Base-by-base conservation (phyloP, 306 rosid species). In the Purshia tridentata region DNA sequence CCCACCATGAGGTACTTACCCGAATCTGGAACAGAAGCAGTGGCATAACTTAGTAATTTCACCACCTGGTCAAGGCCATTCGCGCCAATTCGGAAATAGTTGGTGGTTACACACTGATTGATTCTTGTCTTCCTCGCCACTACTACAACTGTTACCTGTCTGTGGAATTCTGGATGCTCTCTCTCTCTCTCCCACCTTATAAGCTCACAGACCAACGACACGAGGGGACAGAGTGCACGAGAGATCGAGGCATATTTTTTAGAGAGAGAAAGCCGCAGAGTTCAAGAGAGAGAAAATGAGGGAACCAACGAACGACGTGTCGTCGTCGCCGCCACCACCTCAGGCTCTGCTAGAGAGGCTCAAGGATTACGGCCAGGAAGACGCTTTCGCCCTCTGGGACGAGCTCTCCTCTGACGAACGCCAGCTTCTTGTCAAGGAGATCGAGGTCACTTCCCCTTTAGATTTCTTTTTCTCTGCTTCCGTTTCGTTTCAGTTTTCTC, bases 281-380 rank as follows among this genome's bases (percentile, higher is more conserved):
- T 55, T 55, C 39, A 41, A 4, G 65, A 70, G 65, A 70, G 75
- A 71, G 67, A 71, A 57, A 57, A 72, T 72, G 75, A 45, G 67
- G 13, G 75, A 72, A 18, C 56, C 67, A 11, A 4, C 14, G 67
- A 56, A 2, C 66, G 67, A 72, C 45, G 56, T 23, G 67, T 23
- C 8, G 45, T 62, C 44, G 46, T 39, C 82, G 15, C 80, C 78
- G 9, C 65, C 78, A 1, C 90, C 97, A 5, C 98, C 98, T 0
- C 98, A 88, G 78, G 85, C 88, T 14, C 72, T 95, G 55, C 84
- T 95, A 11, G 99, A 95, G 84, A 77, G 98, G 56, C 91, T 95
- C 82, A 95, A 95, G 84, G 99, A 95, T 68, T 91, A 90, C 67
- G 99, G 99, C 68, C 99, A 95, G 15, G 99, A 95, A 74, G 97